Evolutionary conservation across 1,139 yeast species (phyloP), one percentile per base, ranked within the genome.

Genomic region (Kluyveromyces marxianus): DNA sequence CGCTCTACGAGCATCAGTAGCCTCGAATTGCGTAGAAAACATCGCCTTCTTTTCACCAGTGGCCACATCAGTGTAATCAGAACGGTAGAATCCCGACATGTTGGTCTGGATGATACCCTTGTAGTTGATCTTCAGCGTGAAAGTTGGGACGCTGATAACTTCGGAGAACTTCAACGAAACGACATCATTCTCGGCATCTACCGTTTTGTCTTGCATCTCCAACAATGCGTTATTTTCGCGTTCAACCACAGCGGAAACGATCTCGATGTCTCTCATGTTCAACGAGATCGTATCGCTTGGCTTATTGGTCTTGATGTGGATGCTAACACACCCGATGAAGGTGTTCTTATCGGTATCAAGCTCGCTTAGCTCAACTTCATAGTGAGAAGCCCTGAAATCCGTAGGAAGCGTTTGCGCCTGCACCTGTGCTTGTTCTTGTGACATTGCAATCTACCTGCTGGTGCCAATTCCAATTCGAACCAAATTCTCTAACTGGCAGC

Each of bases 71-170:
- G 69, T 67, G 64, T 86, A 87, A 39, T 77, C 69, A 4, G 95
- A 84, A 56, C 86, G 74, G 69, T 88, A 88, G 68, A 88, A 87
- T 5, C 95, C 96, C 35, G 88, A 86, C 95, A 87, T 85, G 59
- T 49, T 50, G 27, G 50, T 50, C 39, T 51, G 54, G 21, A 51
- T 48, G 6, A 26, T 40, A 24, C 54, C 54, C 26, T 27, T 33
- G 38, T 51, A 51, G 4, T 38, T 35, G 21, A 50, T 42, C 27
- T 34, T 8, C 25, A 50, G 36, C 33, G 10, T 27, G 25, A 39
- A 39, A 4, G 24, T 14, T 3, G 25, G 30, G 8, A 44, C 39
- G 21, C 21, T 30, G 5, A 48, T 35, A 21, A 33, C 37, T 27
- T 31, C 38, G 8, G 35, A 34, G 37, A 48, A 45, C 7, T 34